Conservation (phyloP, 345 rosid genomes). For the Rhizophora apiculata region DNA sequence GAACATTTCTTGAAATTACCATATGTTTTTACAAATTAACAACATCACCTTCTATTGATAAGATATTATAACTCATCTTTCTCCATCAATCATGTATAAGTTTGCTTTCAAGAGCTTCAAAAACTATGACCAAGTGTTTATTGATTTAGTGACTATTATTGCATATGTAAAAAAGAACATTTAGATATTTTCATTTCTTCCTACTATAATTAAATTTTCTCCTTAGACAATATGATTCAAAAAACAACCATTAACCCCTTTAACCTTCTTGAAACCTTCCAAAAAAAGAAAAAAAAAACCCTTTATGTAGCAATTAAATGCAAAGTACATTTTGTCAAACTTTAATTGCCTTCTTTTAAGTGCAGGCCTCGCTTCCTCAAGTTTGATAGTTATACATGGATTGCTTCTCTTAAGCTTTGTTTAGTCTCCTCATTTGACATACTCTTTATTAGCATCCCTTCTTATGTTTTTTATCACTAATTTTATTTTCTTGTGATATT, state of each 20-base stretch:
- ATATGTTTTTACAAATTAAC: neutral
- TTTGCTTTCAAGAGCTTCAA: neutral
- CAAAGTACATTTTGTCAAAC: neutral
- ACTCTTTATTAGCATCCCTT: neutral
- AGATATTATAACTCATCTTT: neutral
- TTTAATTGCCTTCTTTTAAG: neutral
- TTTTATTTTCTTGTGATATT: neutral
- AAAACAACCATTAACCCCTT: neutral
- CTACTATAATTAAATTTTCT: neutral
- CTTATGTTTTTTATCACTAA: neutral
- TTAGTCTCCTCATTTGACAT: neutral
- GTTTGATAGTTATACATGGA: neutral
- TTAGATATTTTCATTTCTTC: neutral
- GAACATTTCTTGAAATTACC: neutral
- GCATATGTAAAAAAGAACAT: neutral
- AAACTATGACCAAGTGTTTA: neutral
- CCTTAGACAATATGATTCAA: neutral
- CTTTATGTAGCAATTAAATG: neutral
- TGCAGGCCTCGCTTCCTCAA: neutral
- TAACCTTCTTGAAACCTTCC: accelerated
- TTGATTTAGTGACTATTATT: neutral
- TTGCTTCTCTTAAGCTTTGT: neutral
- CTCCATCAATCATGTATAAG: neutral
- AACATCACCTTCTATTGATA: neutral
- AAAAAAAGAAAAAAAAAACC: no score